Evolutionary conservation across 2,329 filamentous ascomycete genomes (phyloP).

Genomic region (Botrytis hyacinthi): DNA sequence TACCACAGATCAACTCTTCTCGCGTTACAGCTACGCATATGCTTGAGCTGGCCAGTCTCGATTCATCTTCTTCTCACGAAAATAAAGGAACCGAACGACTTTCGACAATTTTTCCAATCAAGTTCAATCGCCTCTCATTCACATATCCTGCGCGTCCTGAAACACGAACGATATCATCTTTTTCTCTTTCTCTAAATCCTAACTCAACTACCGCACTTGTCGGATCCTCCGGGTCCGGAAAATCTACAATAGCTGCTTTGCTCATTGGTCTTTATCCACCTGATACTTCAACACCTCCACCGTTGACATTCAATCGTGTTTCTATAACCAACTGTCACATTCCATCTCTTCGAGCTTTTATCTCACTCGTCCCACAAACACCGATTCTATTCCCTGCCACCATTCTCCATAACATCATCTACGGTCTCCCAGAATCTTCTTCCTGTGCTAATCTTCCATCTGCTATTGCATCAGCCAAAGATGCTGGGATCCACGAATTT

Average conservation of each 20-base stretch:
- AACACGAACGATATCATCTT: conserved; percentile 54
- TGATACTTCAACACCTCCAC: conserved; percentile 2
- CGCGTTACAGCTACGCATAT: conserved; percentile 71
- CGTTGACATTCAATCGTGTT: conserved; percentile 52
- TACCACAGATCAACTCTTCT: conserved; percentile 78
- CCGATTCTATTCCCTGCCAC: conserved; percentile 76
- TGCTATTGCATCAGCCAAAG: conserved; percentile 52
- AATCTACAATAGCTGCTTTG: conserved; percentile 77
- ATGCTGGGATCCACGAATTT: conserved; percentile 73
- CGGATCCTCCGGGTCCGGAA: conserved; percentile 83
- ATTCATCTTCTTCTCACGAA: conserved; percentile 38
- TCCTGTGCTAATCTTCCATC: conserved; percentile 47
- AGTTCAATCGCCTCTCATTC: conserved; percentile 64
- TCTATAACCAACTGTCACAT: conserved; percentile 61
- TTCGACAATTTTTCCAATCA: conserved; percentile 45
- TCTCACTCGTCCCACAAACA: conserved; percentile 68
- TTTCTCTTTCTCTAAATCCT: conserved; percentile 63
- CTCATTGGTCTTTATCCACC: conserved; percentile 68
- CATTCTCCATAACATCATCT: conserved; percentile 77
- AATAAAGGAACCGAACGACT: conserved; percentile 49
- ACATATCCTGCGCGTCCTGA: conserved; percentile 62
- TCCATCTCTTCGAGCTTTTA: conserved; percentile 55
- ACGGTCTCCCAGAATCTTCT: conserved; percentile 63
- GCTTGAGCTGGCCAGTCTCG: conserved; percentile 65
- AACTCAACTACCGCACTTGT: conserved; percentile 75